Evolutionary conservation across 139 green algal species (phyloP).

Genomic region (Picochlorum sp.): DNA sequence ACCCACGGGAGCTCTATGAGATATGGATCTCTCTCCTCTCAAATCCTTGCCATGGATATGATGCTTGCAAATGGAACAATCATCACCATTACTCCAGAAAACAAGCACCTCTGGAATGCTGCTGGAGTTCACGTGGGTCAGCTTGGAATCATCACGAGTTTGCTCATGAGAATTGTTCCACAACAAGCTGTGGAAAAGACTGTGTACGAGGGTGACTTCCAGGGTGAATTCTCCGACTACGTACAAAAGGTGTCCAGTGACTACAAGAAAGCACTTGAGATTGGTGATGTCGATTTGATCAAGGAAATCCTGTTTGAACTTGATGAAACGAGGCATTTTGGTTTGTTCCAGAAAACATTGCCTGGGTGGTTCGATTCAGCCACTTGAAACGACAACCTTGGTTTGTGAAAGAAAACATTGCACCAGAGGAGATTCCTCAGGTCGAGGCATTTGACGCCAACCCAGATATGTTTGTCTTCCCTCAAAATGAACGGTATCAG

Average conservation of each 20-base stretch:
- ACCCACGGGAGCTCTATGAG: constrained; percentile 65
- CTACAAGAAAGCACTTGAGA: constrained; percentile 24
- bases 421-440: not conserved
- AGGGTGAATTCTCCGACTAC: constrained; percentile 5
- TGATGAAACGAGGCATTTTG: constrained; percentile 37
- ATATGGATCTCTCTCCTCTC: constrained; percentile 49
- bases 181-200: constrained; percentile 11
- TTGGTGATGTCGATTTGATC: constrained; percentile 9
- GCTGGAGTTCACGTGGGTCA: constrained; percentile 41
- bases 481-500: not conserved
- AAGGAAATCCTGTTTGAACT: constrained; percentile 11
- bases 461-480: not conserved
- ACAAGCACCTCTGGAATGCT: constrained; percentile 50
- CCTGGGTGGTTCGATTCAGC: not conserved
- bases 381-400: not conserved
- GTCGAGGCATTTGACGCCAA: not conserved
- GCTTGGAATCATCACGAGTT: constrained; percentile 59
- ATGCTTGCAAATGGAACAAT: constrained; percentile 69
- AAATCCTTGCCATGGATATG: constrained; percentile 52
- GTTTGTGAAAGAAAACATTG: constrained; percentile 6
- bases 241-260: constrained; percentile 28
- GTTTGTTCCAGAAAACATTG: constrained; percentile 20
- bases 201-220: not conserved
- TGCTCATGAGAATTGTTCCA: constrained; percentile 38
- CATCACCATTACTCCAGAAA: constrained; percentile 36